Evolutionary conservation across 1,284 basidiomycete species (phyloP), one percentile per base, ranked within the genome.

Genomic region (Austroboletus olivaceoglutinosus): DNA sequence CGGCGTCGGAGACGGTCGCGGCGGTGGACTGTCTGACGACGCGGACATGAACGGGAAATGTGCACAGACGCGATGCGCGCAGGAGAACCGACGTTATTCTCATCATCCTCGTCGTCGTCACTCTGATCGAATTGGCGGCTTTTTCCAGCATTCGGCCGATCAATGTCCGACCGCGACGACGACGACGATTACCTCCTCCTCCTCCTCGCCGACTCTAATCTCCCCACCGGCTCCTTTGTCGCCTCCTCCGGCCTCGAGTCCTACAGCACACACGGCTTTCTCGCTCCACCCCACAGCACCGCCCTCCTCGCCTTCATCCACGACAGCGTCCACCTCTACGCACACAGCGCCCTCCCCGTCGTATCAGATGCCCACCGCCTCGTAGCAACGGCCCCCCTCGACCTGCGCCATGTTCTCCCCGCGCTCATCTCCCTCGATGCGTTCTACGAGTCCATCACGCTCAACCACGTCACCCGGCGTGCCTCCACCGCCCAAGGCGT

Each of bases 161-260:
- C 8, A 9, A 16, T 11, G 29, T 27, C 27, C 29, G 21, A 67
- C 67, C 65, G 10, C 6, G 25, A 25, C 25, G 7, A 25, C 25
- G 67, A 64, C 48, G 38, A 54, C 48, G 73, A 76, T 0, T 87
- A 87, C 63, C 71, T 89, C 22, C 73, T 90, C 37, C 77, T 92
- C 39, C 75, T 92, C 31, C 78, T 92, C 41, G 78, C 88, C 1
- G 90, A 92, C 69, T 85, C 86, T 52, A 93, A 91, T 63, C 80
- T 93, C 1, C 93, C 93, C 1, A 90, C 89, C 8, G 93, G 93
- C 29, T 86, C 93, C 1, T 96, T 96, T 63, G 90, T 96, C 46
- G 91, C 93, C 0, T 95, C 94, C 0, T 84, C 92, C 2, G 96
- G 96, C 1, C 80, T 98, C 48, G 96, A 99, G 65, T 93, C 93